A percentile compares a stretch with the other conserved stretches of the same genome.
These are phyloP conservation scores for Rhodotorula mucilaginosa DNA, from an alignment of 1,284 basidiomycete species.

Conservation along the genomic window DNA sequence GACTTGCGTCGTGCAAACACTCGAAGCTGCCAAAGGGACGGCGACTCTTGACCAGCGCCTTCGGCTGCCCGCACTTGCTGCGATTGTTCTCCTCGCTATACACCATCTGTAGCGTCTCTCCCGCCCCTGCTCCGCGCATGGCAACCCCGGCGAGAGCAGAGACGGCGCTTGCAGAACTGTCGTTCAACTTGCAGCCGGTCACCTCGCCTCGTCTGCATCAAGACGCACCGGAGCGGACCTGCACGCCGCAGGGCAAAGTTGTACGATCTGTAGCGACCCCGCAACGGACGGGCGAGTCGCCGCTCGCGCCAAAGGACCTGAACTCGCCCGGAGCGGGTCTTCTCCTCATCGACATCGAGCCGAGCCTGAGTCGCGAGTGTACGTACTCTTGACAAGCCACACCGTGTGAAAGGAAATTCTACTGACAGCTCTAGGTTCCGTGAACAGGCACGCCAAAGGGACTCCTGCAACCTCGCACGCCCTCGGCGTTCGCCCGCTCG, in stretches of 20 bases:
- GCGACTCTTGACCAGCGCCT: too few species aligned
- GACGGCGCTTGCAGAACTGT: background rate
- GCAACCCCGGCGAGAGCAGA: background rate
- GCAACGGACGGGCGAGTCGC: background rate
- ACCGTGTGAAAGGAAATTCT: background rate
- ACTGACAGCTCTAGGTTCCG: too few species aligned
- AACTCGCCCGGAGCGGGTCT: background rate
- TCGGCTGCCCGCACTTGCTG: too few species aligned
- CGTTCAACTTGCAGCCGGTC: background rate
- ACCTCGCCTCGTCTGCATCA: too few species aligned
- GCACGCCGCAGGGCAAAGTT: too few species aligned
- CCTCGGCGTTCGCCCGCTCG: slow-evolving; percentile 12
- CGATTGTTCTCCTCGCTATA: too few species aligned
- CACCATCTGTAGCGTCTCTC: too few species aligned
- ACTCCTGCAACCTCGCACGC: background rate
- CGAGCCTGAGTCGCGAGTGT: background rate
- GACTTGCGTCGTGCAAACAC: background rate
- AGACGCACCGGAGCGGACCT: too few species aligned
- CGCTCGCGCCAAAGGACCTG: background rate
- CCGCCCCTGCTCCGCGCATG: too few species aligned
- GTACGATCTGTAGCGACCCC: background rate
- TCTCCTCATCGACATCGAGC: background rate
- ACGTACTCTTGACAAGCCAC: background rate
- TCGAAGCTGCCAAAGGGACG: too few species aligned
- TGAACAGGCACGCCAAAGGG: background rate